Evolutionary conservation across 768 basidiomycete genomes (phyloP), one percentile per base, ranked within the genome.

Genomic region (Hypsizygus marmoreus): DNA sequence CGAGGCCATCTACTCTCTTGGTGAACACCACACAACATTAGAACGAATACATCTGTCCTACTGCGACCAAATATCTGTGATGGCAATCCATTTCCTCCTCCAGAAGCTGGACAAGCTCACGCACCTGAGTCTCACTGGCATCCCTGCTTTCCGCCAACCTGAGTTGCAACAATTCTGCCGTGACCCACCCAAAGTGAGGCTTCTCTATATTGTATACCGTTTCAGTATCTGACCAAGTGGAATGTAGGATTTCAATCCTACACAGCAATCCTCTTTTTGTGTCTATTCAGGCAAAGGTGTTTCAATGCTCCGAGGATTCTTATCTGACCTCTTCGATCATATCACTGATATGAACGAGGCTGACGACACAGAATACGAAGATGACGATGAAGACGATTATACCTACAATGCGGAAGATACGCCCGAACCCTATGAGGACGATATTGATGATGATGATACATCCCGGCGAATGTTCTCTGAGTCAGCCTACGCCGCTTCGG

Each of bases 41-140:
- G 97, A 99, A 63, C 86, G 97, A 30, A 92, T 99, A 16, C 97
- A 99, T 67, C 74, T 99, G 38, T 97, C 93, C 2, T 97, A 98
- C 62, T 99, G 97, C 65, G 92, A 97, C 63, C 90, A 95, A 59
- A 88, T 99, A 45, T 84, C 89, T 5, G 90, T 97, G 56, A 79
- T 86, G 71, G 94, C 94, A 13, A 81, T 98, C 38, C 88, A 95
- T 59, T 91, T 87, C 65, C 77, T 99, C 34, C 78, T 99, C 32
- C 84, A 88, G 60, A 86, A 87, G 59, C 76, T 98, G n/a, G 83
- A 84, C 60, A 89, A 90, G 55, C 73, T 99, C 23, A 97, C 92
- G 1, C 97, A 99, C 70, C 77, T 99, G 36, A 95, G 93, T 65
- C 68, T 99, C 50, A 97, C 97, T n/a, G 97, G 95, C n/a, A 88